Evolutionary conservation across 1,139 yeast genomes (phyloP).

Genomic region (Groenewaldozyma sp.): DNA sequence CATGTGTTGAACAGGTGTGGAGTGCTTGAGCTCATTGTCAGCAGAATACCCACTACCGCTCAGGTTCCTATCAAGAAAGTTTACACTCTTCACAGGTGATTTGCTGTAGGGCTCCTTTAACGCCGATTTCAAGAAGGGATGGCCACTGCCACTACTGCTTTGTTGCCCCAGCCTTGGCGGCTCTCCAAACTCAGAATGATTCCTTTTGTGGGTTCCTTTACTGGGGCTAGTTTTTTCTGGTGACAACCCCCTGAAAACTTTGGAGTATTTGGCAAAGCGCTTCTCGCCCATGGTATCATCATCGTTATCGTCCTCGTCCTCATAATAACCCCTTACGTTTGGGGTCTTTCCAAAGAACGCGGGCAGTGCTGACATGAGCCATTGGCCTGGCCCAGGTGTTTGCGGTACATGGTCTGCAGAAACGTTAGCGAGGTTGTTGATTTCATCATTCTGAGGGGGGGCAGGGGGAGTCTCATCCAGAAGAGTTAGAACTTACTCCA

Average conservation of each 20-base stretch:
- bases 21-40: too few relatives aligned
- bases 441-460: too few relatives aligned
- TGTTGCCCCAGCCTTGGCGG: not conserved
- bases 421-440: not conserved
- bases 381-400: conserved; percentile 7
- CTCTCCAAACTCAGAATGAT: not conserved
- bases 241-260: not conserved
- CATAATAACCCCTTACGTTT: not conserved
- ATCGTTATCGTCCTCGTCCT: not conserved
- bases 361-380: conserved; percentile 2
- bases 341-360: not conserved
- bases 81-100: not conserved
- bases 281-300: too few relatives aligned
- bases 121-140: conserved; percentile 5
- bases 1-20: too few relatives aligned
- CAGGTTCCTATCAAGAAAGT: too few relatives aligned
- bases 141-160: too few relatives aligned
- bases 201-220: not conserved
- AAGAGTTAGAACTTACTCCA: conserved; percentile 1
- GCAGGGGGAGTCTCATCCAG: too few relatives aligned
- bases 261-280: not conserved
- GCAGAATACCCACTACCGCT: too few relatives aligned
- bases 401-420: conserved; percentile 4
- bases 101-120: conserved; percentile 1
- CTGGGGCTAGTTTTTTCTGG: not conserved